Percentiles rank a stretch among this genome's conserved stretches.
Conservation (phyloP, 2,329 filamentous ascomycete species). For the Venturia oleaginea region DNA sequence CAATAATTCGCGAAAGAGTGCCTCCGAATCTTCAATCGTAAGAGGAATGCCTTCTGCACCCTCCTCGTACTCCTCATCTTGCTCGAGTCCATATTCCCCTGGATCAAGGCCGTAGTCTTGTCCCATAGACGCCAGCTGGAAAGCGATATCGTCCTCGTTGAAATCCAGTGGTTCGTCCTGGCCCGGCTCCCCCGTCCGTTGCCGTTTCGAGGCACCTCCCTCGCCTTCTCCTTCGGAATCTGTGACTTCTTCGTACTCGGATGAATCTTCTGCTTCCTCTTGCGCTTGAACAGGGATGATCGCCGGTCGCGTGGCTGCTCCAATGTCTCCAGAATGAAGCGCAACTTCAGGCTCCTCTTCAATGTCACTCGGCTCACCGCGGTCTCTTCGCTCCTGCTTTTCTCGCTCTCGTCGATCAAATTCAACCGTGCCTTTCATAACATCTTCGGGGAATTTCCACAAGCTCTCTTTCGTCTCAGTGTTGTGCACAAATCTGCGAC, state of each 20-base stretch:
- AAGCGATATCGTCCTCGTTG: slow-evolving; percentile 88
- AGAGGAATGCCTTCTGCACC: slow-evolving; percentile 61
- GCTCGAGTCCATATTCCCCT: slow-evolving; percentile 63
- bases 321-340: slow-evolving; percentile 9
- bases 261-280: slow-evolving; percentile 30
- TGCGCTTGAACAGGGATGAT: slow-evolving; percentile 5
- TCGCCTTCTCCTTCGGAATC: slow-evolving; percentile 44
- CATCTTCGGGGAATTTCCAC: slow-evolving; percentile 86
- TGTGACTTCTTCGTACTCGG: slow-evolving; percentile 70
- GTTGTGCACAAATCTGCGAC: slow-evolving; percentile 85
- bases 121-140: slow-evolving; percentile 83
- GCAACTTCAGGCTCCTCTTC: slow-evolving; percentile 17
- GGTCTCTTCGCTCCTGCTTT: slow-evolving; percentile 47
- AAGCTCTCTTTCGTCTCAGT: slow-evolving; percentile 77
- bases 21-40: slow-evolving; percentile 65
- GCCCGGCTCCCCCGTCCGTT: slow-evolving; percentile 35
- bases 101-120: slow-evolving; percentile 71
- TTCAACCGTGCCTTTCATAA: slow-evolving; percentile 63
- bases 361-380: slow-evolving; percentile 27
- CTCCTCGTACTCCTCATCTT: slow-evolving; percentile 51
- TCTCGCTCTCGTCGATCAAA: slow-evolving; percentile 66
- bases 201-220: slow-evolving; percentile 43
- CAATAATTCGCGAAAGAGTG: slow-evolving; percentile 76
- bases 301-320: slow-evolving; percentile 9
- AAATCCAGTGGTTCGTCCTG: slow-evolving; percentile 60